These are phyloP conservation scores for Dryas alaskensis DNA, from an alignment of 306 rosid species.

Conservation along the genomic window DNA sequence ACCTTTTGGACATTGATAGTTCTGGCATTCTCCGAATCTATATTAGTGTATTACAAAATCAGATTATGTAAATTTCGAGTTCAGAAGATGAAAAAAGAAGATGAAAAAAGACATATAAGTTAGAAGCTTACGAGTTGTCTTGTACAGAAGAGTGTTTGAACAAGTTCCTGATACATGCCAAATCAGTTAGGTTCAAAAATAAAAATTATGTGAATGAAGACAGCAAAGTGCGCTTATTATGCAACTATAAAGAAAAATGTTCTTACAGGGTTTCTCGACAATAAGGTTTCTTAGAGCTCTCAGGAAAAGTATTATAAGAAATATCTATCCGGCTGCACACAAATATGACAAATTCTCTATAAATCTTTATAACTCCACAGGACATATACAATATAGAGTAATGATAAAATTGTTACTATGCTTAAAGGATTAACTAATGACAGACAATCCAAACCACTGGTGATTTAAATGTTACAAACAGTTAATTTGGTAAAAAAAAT, in stretches of 20 bases:
- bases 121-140: constrained; percentile 25
- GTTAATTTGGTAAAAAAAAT: too few relatives aligned
- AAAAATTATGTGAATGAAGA: not conserved
- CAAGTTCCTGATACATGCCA: constrained; percentile 21
- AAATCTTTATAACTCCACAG: not conserved
- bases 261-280: constrained; percentile 21
- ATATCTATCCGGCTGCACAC: constrained; percentile 13
- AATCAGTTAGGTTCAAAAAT: not conserved
- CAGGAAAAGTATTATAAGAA: constrained; percentile 28
- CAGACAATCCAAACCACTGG: too few relatives aligned
- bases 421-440: too few relatives aligned
- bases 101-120: not conserved
- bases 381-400: not conserved
- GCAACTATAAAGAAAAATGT: not conserved
- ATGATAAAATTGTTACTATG: too few relatives aligned
- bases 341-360: too few relatives aligned
- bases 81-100: not conserved
- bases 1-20: constrained; percentile 26
- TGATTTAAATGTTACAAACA: too few relatives aligned
- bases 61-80: not conserved
- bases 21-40: constrained; percentile 9
- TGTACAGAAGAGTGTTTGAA: constrained; percentile 2
- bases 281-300: not conserved
- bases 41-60: not conserved
- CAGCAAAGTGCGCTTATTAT: not conserved